Conservation (phyloP, 2,329 filamentous ascomycete species). For the Penicillium rolfsii region DNA sequence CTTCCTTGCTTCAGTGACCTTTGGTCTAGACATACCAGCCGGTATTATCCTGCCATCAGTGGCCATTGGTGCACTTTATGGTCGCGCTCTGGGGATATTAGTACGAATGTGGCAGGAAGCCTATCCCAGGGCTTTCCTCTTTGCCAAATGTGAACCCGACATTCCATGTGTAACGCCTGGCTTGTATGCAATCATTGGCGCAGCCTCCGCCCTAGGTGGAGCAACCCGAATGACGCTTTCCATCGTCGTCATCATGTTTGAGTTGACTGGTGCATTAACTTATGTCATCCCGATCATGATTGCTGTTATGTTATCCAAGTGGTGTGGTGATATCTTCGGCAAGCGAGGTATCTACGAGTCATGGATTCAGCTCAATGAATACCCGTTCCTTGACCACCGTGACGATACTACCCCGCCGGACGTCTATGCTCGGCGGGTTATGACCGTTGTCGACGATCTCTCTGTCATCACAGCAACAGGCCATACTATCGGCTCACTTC, state of each 20-base stretch:
- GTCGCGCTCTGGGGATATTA: slow-evolving; percentile 84
- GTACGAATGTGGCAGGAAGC: slow-evolving; percentile 85
- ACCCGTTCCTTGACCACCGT: slow-evolving; percentile 91
- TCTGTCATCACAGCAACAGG: slow-evolving; percentile 84
- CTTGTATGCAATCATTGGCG: slow-evolving; percentile 94
- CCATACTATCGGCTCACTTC: slow-evolving; percentile 80
- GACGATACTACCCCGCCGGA: slow-evolving; percentile 80
- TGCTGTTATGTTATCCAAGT: slow-evolving; percentile 96
- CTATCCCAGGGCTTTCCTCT: slow-evolving; percentile 76
- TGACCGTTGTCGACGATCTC: slow-evolving; percentile 90
- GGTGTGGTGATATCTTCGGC: slow-evolving; percentile 94
- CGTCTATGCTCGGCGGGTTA: slow-evolving; percentile 81
- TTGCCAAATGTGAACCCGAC: slow-evolving; percentile 81
- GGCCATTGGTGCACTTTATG: slow-evolving; percentile 89
- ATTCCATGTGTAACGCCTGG: slow-evolving; percentile 87
- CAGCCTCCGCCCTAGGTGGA: slow-evolving; percentile 89
- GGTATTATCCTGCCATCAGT: slow-evolving; percentile 96
- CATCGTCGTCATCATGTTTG: slow-evolving; percentile 99
- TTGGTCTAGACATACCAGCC: slow-evolving; percentile 90
- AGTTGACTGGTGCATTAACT: slow-evolving; percentile 91
- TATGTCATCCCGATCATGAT: slow-evolving; percentile 99
- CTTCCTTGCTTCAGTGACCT: slow-evolving; percentile 82
- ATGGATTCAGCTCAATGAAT: slow-evolving; percentile 96
- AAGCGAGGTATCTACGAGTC: slow-evolving; percentile 94
- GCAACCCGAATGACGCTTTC: slow-evolving; percentile 96